Base-by-base conservation (phyloP, 352 stramenopile species). In the Pythium aphanidermatum region DNA sequence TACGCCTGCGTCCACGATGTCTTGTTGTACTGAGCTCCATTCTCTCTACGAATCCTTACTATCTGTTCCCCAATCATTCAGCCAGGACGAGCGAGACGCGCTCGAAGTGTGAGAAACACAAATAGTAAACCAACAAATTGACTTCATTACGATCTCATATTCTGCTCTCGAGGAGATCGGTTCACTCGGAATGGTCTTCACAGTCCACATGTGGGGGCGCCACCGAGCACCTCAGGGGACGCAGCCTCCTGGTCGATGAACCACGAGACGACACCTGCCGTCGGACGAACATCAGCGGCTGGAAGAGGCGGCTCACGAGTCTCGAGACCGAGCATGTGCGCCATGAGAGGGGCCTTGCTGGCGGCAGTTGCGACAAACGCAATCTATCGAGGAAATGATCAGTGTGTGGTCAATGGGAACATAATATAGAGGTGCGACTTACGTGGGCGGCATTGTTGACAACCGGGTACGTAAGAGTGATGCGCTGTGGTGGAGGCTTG, bases 381-480 rank as follows among this genome's bases (percentile, higher is more conserved):
- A 20, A 97, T 81, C 73, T 96, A 45, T n/a, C n/a, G 17, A 42
- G 33, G 20, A n/a, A 54, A 11, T 31, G 26, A 36, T 47, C 27
- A 27, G 10, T 61, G 38, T 60, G 46, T 43, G 13, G 16, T 16
- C 21, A 29, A 43, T 43, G 30, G 26, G 13, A 8, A 12, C 12
- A 30, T 46, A 43, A 25, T 10, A 19, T 7, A 29, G 17, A 13
- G 24, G 0, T 50, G n/a, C 17, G 4, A 71, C 67, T 35, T 82
- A 92, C 80, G 27, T 78, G 58, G 13, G 68, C 76, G 36, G 90
- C 85, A 38, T 91, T 86, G 65, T 98, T 98, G 26, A 99, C 70
- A 24, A 98, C 82, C 9, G 86, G 87, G 50, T 97, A 97, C 7
- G 96, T 99, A 17, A 99, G 74, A 14, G 96, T 99, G 56, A 99